Evolutionary conservation across 2,329 filamentous ascomycete species (phyloP), one percentile per base, ranked within the genome.

Genomic region (Pseudocercospora fuligena): DNA sequence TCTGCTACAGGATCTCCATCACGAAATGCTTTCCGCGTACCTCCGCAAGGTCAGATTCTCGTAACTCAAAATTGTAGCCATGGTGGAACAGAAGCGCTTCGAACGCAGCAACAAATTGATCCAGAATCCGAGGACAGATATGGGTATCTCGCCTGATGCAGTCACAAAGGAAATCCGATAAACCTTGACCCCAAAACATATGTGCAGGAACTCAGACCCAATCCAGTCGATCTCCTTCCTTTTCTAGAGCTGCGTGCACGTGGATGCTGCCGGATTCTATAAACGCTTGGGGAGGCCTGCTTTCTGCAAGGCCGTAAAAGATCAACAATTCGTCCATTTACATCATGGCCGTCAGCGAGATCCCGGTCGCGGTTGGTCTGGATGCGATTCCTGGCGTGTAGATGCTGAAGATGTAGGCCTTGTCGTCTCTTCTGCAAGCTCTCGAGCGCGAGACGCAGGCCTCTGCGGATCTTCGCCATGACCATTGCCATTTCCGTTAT

Each of bases 331-430:
- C 46, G 9, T 43, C 33, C 12, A 59, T 47, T 43, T 58, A 53
- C 51, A 21, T 58, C 36, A 63, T 61, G 3, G 47, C 53, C 61
- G 66, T 71, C 69, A 71, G 67, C 69, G 66, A 31, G 68, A 68
- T 63, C 66, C 69, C 29, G 68, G 63, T 65, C 67, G 65, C 68
- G 64, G 60, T 59, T 67, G 60, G 19, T 62, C 68, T 63, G 67
- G 64, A 66, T 63, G 66, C 25, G 58, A 43, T 61, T 68, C 65
- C 64, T 60, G 64, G 60, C 60, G 57, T 11, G 64, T 36, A 62
- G 57, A 53, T 11, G 51, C 61, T 61, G 43, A 33, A 36, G 67
- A 66, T 56, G 63, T 58, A 57, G 62, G 56, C 46, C 64, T 49
- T 57, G 61, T 57, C 61, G 49, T 23, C 31, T 25, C 51, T 60